A percentile compares a stretch with the other conserved stretches of the same genome.
Evolutionary conservation across 371 early-diverging fungal genomes (phyloP).

Genomic region (Mycotypha africana): DNA sequence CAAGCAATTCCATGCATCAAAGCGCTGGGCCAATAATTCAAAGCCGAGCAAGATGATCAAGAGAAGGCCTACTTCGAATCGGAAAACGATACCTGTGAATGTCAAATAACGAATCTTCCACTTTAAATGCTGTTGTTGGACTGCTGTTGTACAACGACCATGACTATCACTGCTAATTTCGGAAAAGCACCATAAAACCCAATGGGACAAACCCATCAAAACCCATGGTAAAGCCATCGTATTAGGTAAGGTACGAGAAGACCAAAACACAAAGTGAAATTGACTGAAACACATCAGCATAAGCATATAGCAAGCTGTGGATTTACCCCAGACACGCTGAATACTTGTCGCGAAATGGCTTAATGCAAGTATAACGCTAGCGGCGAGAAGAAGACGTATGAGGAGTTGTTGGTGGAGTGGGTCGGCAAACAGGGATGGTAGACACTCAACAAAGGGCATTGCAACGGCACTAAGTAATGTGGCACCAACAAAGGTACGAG

Average conservation of each 20-base stretch:
- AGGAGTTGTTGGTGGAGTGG: slow-evolving; percentile 21
- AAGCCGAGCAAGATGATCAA: slow-evolving; percentile 33
- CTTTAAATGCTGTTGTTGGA: slow-evolving; percentile 22
- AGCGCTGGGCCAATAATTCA: slow-evolving; percentile 31
- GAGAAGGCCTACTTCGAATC: slow-evolving; percentile 73
- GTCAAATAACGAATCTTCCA: slow-evolving; percentile 55
- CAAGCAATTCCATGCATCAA: slow-evolving; percentile 10
- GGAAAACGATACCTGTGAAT: slow-evolving; percentile 67
- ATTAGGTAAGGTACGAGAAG: slow-evolving; percentile 83
- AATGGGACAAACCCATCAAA: slow-evolving; percentile 34
- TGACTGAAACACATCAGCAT: slow-evolving; percentile 64
- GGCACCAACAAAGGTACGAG: slow-evolving; percentile 87
- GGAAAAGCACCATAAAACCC: too few relatives aligned
- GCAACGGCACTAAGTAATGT: slow-evolving; percentile 39
- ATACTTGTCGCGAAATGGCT: slow-evolving; percentile 43
- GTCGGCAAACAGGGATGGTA: not conserved
- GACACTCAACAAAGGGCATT: slow-evolving; percentile 5
- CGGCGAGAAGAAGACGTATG: slow-evolving; percentile 56
- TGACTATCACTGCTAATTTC: slow-evolving; percentile 18
- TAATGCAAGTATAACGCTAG: slow-evolving; percentile 31
- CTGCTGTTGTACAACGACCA: too few relatives aligned
- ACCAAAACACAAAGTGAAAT: slow-evolving; percentile 89
- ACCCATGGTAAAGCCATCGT: slow-evolving; percentile 74
- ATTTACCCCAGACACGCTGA: slow-evolving; percentile 47
- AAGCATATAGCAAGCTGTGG: slow-evolving; percentile 51